Evolutionary conservation across 2,329 filamentous ascomycete genomes (phyloP), one percentile per base, ranked within the genome.

Genomic region (Fulvia fulva): DNA sequence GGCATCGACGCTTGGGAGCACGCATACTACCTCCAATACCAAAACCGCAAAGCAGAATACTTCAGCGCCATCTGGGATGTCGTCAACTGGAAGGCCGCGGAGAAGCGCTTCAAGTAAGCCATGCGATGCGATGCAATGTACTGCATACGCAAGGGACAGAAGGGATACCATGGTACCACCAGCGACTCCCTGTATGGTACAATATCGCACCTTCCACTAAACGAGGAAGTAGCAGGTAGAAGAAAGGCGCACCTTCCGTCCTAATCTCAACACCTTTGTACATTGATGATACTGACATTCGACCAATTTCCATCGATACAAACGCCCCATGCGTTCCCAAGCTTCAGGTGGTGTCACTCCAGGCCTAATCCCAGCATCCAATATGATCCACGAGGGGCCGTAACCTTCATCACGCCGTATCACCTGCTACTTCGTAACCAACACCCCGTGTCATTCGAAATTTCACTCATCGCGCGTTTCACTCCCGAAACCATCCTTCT

Each of bases 31-130:
- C 82, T 96, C 62, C 90, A 96, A 80, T 96, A 96, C 80, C 84
- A 96, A 85, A 96, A 96, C 83, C 87, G 91, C 77, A 96, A 96
- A 86, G 91, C 88, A 58, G 91, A 96, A 80, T 96, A 96, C 82
- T 96, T 96, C 77, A 84, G 84, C 70, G 90, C 90, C 59, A 88
- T 96, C 74, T 96, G 92, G 92, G 90, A 96, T 67, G 91, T 96
- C 51, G 81, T 96, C 76, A 96, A 96, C 86, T 97, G 92, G 92
- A 91, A 91, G 84, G 85, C 88, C 30, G 92, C 91, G 23, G 70
- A 71, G 62, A 69, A 71, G 67, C 66, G 70, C 57, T 68, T 71
- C 62, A 67, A 71, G 68, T 72, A 65, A 59, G 65, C 28, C n/a
- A 34, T 21, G 12, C 16, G n/a, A 16, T 21, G 23, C 23, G 37